phyloP scores from a whole-genome alignment of 169 alveolate genomes.

The Cryptosporidium sp. region DNA sequence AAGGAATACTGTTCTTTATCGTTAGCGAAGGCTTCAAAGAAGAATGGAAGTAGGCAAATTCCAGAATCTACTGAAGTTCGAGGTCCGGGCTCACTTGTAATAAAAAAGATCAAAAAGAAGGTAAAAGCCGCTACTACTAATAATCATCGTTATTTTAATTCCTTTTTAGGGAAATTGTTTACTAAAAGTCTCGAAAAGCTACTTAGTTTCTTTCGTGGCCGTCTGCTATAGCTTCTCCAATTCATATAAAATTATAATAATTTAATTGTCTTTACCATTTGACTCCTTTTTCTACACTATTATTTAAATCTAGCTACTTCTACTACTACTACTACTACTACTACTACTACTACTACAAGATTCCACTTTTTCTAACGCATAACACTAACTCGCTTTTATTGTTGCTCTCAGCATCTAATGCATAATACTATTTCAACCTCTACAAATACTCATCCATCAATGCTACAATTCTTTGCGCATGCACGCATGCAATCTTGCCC shows the following conservation, averaged over 20 bases:
- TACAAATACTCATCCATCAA: background rate
- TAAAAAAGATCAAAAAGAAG: background rate
- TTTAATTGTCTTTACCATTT: background rate
- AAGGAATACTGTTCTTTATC: background rate
- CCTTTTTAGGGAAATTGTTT: background rate
- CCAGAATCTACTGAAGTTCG: background rate
- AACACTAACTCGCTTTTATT: background rate
- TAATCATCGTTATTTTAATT: background rate
- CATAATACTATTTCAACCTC: background rate
- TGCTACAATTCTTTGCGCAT: background rate
- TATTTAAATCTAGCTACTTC: background rate
- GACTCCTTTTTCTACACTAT: background rate
- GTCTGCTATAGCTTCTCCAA: background rate
- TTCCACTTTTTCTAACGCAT: background rate
- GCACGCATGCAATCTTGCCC: slow-evolving; percentile 7
- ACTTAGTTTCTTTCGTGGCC: background rate
- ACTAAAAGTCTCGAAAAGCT: background rate
- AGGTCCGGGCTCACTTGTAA: background rate
- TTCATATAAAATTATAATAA: background rate
- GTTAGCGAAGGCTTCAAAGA: background rate
- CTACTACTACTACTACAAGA: background rate
- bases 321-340: background rate
- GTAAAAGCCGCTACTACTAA: background rate
- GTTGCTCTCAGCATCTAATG: background rate
- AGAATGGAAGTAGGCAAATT: background rate